Base-by-base conservation (phyloP, 2,329 filamentous ascomycete species). In the Volutella citrinella region DNA sequence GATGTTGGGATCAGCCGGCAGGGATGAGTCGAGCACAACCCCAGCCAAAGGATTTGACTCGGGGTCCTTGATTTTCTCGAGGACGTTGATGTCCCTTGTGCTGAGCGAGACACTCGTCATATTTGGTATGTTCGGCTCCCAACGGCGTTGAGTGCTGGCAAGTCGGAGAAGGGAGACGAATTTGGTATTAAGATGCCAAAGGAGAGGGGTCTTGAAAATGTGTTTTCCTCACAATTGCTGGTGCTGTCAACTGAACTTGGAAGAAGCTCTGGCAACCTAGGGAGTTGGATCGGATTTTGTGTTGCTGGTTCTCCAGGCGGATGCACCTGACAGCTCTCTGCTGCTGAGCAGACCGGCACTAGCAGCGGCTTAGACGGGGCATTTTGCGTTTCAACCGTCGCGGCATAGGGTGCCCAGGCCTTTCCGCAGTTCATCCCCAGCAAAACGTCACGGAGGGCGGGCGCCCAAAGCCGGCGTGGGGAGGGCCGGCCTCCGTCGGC, bases 61-160 rank as follows among this genome's bases (percentile, higher is more conserved):
- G 2, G 80, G 80, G 41, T 84, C 79, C 49, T 75, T 77, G 57
- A 84, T 82, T 56, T 82, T 82, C 43, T 76, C 71, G 38, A 84
- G 72, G 46, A 84, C 70, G 36, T 77, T 70, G 55, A 78, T 61
- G 54, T 84, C 80, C 43, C 74, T 73, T 27, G 59, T 64, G 54
- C 72, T 81, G 37, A 84, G 65, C 11, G 65, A 56, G 35, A 65
- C 52, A 34, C 60, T 54, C 26, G 72, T 59, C 76, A 80, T 80
- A 12, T 21, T 41, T 18, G 21, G 19, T 30, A 20, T 18, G 34
- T 12, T 23, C n/a, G 18, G 26, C 31, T 53, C 49, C 35, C 30
- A 29, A 28, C 22, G 24, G 27, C 25, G 32, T 13, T 24, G 13
- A 28, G 10, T 24, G 14, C 38, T 27, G 7, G 13, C 11, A 25